Base-by-base conservation (phyloP, 2,329 filamentous ascomycete genomes). In the Clonostachys solani region DNA sequence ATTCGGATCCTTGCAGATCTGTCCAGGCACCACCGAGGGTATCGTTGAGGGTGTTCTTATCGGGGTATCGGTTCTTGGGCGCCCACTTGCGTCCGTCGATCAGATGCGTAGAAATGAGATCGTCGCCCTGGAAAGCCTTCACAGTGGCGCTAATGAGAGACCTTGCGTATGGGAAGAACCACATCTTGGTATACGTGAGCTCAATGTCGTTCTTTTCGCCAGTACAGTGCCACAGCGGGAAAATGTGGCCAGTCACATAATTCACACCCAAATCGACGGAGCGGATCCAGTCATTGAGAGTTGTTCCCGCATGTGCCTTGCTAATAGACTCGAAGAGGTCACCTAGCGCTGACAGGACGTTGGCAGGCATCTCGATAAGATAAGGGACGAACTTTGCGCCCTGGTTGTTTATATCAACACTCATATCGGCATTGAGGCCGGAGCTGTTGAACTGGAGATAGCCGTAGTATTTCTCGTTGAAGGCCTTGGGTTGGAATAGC, bases 401-500 rank as follows among this genome's bases (percentile, higher is more conserved):
- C 19, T 57, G 46, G 10, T 56, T 49, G 34, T 60, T 54, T 15
- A 60, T 49, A 37, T 65, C 60, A 5, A 49, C 43, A 13, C 49
- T 49, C 46, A 61, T 49, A 10, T 43, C 52, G 9, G 56, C 50
- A 10, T 54, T 58, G 43, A 57, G 55, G 12, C 53, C 53, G 12
- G 53, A 52, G 17, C 53, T 52, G 40, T 59, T 59, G 49, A 64
- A 70, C 37, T 58, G 52, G 34, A 65, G 49, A 54, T 61, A 64
- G 44, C 59, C 59, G 29, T 67, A 54, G 47, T 58, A 69, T 6
- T 55, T 52, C 38, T 64, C 58, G 52, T 68, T 66, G 16, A 59
- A 64, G 10, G 63, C 61, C 50, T 60, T 63, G 37, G 66, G 65
- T 49, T 71, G 68, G 52, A 71, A 71, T 34, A 72, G 52, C 38